Evolutionary conservation across 2,329 filamentous ascomycete species (phyloP), one percentile per base, ranked within the genome.

Genomic region (Penicillium sp.): DNA sequence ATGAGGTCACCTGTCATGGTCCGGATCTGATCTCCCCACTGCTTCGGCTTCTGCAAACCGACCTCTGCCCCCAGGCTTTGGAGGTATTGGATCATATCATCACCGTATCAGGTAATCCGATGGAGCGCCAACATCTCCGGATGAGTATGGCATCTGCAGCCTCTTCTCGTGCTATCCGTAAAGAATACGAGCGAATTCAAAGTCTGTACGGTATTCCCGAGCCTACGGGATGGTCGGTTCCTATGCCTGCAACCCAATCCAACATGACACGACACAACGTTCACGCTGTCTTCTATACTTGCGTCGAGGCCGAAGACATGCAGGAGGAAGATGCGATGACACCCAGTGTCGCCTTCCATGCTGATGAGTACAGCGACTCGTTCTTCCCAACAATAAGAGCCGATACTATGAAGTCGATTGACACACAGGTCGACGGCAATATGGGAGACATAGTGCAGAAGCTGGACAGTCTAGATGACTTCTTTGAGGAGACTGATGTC

Each of bases 131-230:
- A 64, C 91, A 97, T 68, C 78, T 99, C 55, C 86, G 94, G 36
- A 99, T 99, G 95, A 97, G 93, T 73, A 97, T 99, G 91, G 92
- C 91, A 5, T 88, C 90, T 11, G 69, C 74, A 9, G 87, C 89
- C 1, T 91, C 91, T 2, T 94, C 91, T 0, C 88, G 89, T 63
- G 85, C 88, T 0, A 88, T 94, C 46, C 87, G 90, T 45, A 97
- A 97, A 70, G 92, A 97, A 73, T 97, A 96, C 64, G 93, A 96
- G 68, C 87, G 90, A 19, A 96, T 91, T 0, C 89, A 96, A 70
- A 97, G 91, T 67, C 76, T 99, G 32, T 99, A 97, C 70, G 95
- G 95, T 27, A 97, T 99, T 55, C 94, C 94, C 0, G 93, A 97
- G 69, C 87, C 91, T 19, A 94, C 90, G 14, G 94, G 94, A 2